phyloP scores from a whole-genome alignment of 1,284 basidiomycete species.

The Cutaneotrichosporon mucoides region DNA sequence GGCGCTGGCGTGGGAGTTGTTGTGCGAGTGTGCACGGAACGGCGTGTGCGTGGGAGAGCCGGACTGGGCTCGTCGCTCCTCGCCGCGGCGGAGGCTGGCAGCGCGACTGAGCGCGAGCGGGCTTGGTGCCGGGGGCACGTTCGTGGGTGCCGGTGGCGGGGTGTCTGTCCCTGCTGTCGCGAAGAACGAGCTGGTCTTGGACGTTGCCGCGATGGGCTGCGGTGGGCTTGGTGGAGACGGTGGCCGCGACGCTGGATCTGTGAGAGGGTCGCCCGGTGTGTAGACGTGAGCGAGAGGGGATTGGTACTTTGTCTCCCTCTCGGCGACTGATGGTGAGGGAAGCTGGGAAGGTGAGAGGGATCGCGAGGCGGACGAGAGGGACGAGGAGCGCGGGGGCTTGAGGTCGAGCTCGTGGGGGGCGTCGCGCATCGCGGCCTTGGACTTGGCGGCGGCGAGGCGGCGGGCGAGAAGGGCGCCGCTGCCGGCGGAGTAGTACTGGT shows the following conservation, averaged over 20 bases:
- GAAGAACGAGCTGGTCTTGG: conserved; percentile 44
- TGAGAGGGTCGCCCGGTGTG: background rate
- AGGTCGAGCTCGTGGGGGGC: background rate
- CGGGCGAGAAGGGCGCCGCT: background rate
- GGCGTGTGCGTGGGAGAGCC: background rate
- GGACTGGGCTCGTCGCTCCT: background rate
- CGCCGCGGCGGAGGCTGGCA: conserved; percentile 16
- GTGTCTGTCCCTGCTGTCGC: conserved; percentile 24
- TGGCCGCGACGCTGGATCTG: background rate
- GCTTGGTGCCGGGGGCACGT: conserved; percentile 24
- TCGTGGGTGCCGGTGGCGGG: conserved; percentile 26
- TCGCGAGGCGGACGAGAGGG: background rate
- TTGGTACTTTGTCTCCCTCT: background rate
- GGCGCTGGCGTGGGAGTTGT: background rate
- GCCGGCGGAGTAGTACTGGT: background rate
- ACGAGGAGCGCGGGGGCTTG: background rate
- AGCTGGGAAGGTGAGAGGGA: background rate
- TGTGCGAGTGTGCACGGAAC: conserved; percentile 14
- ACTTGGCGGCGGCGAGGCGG: background rate
- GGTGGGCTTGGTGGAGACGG: background rate
- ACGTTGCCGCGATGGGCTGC: conserved; percentile 1
- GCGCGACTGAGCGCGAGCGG: conserved; percentile 39
- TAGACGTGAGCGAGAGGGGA: too few relatives aligned
- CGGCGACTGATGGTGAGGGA: background rate
- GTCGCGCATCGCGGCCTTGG: background rate